Evolutionary conservation across 495 filamentous ascomycete species (phyloP).

Genomic region (Aspergillus sclerotioniger): DNA sequence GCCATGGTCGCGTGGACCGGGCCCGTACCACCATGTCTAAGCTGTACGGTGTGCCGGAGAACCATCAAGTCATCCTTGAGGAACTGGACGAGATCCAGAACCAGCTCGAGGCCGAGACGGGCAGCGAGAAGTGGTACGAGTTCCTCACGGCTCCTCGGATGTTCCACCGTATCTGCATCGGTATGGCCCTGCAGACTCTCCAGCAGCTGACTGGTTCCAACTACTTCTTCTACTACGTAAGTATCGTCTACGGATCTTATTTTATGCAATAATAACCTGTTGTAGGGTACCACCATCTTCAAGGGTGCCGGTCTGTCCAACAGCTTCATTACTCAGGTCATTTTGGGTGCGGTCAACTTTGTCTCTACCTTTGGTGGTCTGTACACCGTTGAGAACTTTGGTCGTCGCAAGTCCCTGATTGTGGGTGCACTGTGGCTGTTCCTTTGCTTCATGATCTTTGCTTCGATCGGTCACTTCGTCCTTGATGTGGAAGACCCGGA

Average conservation of each 20-base stretch:
- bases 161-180: constrained; percentile 67
- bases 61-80: constrained; percentile 59
- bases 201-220: constrained; percentile 71
- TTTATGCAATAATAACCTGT: background rate
- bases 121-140: constrained; percentile 62
- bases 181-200: constrained; percentile 65
- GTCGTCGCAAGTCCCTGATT: constrained; percentile 67
- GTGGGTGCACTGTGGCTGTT: constrained; percentile 66
- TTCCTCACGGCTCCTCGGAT: constrained; percentile 70
- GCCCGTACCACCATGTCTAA: constrained; percentile 65
- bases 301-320: constrained; percentile 64
- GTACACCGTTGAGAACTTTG: constrained; percentile 67
- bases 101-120: constrained; percentile 55
- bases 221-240: constrained; percentile 78
- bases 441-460: constrained; percentile 68
- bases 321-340: constrained; percentile 69
- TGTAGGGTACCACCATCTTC: constrained; percentile 72
- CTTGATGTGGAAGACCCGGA: constrained; percentile 54
- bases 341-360: constrained; percentile 73
- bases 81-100: constrained; percentile 66
- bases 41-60: constrained; percentile 66
- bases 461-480: constrained; percentile 63
- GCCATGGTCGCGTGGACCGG: constrained; percentile 59
- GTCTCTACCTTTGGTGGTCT: constrained; percentile 67
- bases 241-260: constrained; percentile 23